phyloP scores from a whole-genome alignment of 2,329 filamentous ascomycete species.

The Hypoxylon sp. region DNA sequence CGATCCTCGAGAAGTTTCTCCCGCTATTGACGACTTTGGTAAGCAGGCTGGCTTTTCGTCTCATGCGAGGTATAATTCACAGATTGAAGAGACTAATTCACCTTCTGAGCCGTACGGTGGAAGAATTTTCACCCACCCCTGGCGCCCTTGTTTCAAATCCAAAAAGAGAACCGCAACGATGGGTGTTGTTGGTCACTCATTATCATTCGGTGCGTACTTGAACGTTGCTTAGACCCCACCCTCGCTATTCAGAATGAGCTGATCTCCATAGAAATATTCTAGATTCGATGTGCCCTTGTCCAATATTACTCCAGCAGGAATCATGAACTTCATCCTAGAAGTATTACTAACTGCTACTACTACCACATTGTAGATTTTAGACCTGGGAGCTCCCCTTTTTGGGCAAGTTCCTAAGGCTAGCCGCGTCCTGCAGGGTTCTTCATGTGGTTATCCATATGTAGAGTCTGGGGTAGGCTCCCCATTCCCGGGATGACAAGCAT shows the following conservation, averaged over 20 bases:
- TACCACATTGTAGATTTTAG: conserved; percentile 10
- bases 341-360: conserved; percentile 16
- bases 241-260: conserved; percentile 27
- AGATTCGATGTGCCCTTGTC: conserved; percentile 25
- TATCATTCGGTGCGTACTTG: conserved; percentile 10
- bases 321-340: conserved; percentile 19
- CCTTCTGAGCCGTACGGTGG: neutral
- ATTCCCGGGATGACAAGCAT: conserved; percentile 40
- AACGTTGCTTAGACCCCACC: conserved; percentile 27
- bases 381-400: conserved; percentile 27
- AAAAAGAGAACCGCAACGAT: neutral
- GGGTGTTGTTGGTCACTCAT: conserved; percentile 3
- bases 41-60: neutral
- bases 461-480: conserved; percentile 44
- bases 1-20: neutral
- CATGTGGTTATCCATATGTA: conserved; percentile 32
- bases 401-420: conserved; percentile 23
- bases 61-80: neutral
- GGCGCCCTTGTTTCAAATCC: neutral
- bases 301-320: conserved; percentile 22
- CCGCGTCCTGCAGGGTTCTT: conserved; percentile 31
- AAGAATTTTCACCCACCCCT: conserved; percentile 1
- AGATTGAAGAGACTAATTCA: neutral
- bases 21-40: conserved; percentile 5
- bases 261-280: conserved; percentile 30